phyloP scores from a whole-genome alignment of 2,329 filamentous ascomycete genomes.

The Chrysosporium keratinophilum region DNA sequence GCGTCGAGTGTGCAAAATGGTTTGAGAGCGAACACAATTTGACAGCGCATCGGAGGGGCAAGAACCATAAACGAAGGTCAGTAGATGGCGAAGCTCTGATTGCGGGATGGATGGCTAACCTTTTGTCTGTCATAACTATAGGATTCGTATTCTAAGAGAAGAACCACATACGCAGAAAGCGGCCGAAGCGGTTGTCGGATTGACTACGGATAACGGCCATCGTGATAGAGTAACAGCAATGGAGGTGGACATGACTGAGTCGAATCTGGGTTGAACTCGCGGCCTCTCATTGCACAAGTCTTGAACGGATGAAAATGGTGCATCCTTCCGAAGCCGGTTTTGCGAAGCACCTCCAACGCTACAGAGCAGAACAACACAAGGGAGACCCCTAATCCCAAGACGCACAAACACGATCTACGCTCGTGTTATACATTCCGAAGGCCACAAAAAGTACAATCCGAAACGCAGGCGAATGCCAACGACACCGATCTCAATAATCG shows the following conservation, averaged over 20 bases:
- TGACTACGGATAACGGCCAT: constrained; percentile 58
- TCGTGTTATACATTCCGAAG: too few species aligned
- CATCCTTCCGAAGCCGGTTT: too few species aligned
- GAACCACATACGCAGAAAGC: constrained; percentile 79
- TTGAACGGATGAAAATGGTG: background rate
- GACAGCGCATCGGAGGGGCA: constrained; percentile 66
- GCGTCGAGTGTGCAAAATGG: constrained; percentile 89
- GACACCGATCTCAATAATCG: too few species aligned
- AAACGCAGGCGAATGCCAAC: too few species aligned
- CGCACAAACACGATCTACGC: too few species aligned
- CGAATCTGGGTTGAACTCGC: constrained; percentile 9
- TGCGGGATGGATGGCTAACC: background rate
- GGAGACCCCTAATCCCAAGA: too few species aligned
- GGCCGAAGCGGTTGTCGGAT: constrained; percentile 67
- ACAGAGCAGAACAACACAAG: too few species aligned
- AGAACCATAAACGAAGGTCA: constrained; percentile 85
- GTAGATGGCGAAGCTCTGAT: constrained; percentile 11
- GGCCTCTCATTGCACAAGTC: background rate
- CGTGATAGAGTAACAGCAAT: constrained; percentile 27
- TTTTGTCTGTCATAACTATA: constrained; percentile 28
- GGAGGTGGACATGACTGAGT: constrained; percentile 34
- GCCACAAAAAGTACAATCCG: too few species aligned
- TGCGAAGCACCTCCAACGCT: too few species aligned
- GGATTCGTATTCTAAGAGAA: constrained; percentile 70
- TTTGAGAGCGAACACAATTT: constrained; percentile 78